Evolutionary conservation across 2,329 filamentous ascomycete genomes (phyloP), one percentile per base, ranked within the genome.

Genomic region (Penicillium psychrosexuale): DNA sequence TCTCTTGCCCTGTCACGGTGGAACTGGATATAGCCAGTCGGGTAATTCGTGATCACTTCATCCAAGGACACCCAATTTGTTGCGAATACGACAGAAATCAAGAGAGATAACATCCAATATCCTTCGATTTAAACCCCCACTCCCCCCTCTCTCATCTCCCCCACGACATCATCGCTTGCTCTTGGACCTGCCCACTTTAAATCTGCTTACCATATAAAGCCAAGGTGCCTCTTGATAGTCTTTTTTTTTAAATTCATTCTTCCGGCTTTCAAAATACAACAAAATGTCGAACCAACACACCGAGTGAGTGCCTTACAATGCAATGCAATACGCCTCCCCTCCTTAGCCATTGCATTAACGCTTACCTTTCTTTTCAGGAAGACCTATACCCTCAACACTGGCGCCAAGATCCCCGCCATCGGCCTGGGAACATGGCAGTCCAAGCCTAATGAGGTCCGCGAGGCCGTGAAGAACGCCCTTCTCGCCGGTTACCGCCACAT

Each of bases 371-470:
- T 42, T 37, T 24, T 24, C 24, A 74, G 71, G 48, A 74, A 72
- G 56, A 65, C 63, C 19, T 76, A 77, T 66, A 78, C 76, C 61
- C 70, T 81, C 33, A 81, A 80, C 67, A 80, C 77, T 15, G 77
- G 78, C 36, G 76, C 69, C 57, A 72, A 77, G 60, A 79, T 80
- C 47, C 77, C 77, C 28, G 76, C 77, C 34, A 61, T 82, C 42
- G 80, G 80, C 28, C 78, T 83, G 55, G 80, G 80, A 36, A 83
- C 80, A 46, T 83, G 79, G 80, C 80, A 82, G 62, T 80, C 81
- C 62, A 75, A 77, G 66, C 77, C 78, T 45, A 79, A 78, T 39
- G 78, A 82, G 64, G 80, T 81, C 61, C 67, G 71, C 9, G 74
- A 72, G 50, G 79, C 80, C 8, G 80, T 83, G 36, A 71, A 72